Evolutionary conservation across 75 land plant species (phyloP), one percentile per base, ranked within the genome.

Genomic region (Selaginella tamariscina): DNA sequence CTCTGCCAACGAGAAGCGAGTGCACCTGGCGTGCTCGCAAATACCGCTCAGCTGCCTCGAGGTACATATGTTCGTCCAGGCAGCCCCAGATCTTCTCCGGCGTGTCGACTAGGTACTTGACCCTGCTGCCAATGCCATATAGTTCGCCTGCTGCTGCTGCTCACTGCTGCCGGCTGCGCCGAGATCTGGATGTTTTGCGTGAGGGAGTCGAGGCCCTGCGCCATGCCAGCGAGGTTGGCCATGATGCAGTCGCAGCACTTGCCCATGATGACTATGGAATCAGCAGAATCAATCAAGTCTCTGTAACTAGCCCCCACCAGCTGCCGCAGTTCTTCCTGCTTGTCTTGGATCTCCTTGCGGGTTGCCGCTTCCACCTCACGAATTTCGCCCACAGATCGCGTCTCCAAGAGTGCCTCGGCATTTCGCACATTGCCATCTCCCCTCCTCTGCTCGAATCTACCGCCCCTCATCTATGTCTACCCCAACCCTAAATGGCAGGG

Each of bases 31-130:
- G 77, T 11, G 99, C 97, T 2, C 97, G 73, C 49, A 86, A 64
- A 55, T 91, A 91, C 26, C 99, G 32, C 31, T 82, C 84, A 31
- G 97, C 78, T 9, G 85, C 86, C 44, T 95, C 99, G 13, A 91
- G 77, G 56, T 88, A 88, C 99, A 95, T 91, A 65, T 82, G 85
- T 70, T 95, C 99, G 64, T 95, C 99, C 5, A 95, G 72, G 56
- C 92, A 87, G 1, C 97, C 99, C 99, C 99, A 95, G 29, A 95
- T 95, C 70, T 84, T 85, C 83, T 95, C 99, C 1, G 97, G 84
- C 2, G 97, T 85, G 56, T 95, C 99, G 20, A 95, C 93, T 33
- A 95, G 44, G 63, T 95, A 95, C 86, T 95, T 95, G 39, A 95
- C 89, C 29, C 99, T 78, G 55, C 82, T 68, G 2, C 92, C 99